Percentiles rank a stretch among this genome's conserved stretches.
phyloP scores from a whole-genome alignment of 2,329 filamentous ascomycete species.

The Fusarium udum region DNA sequence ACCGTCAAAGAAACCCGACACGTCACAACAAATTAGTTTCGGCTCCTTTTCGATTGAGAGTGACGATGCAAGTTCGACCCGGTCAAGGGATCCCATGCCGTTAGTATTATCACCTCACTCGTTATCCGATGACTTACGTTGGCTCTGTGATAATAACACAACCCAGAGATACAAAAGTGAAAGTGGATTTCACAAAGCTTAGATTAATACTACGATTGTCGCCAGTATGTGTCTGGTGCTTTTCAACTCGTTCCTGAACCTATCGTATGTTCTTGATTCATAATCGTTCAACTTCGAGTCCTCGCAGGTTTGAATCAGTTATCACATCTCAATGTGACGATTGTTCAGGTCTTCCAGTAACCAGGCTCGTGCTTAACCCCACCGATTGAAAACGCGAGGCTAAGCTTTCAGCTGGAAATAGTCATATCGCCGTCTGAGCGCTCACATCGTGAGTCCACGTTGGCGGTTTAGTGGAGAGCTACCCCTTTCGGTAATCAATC shows the following conservation, averaged over 20 bases:
- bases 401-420: not conserved
- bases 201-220: no score
- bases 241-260: not conserved
- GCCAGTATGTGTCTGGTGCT: accelerated
- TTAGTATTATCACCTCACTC: not conserved
- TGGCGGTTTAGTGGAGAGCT: not conserved
- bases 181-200: no score
- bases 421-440: not conserved
- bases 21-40: no score
- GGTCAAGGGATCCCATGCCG: accelerated
- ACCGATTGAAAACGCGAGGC: accelerated
- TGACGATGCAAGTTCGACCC: no score
- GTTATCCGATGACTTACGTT: not conserved
- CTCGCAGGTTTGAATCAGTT: not conserved
- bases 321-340: not conserved
- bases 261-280: not conserved
- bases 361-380: not conserved
- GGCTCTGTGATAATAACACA: not conserved
- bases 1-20: not conserved
- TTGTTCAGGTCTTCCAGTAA: not conserved
- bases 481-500: no score
- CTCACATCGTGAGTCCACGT: not conserved
- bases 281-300: not conserved
- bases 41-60: no score
- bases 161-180: not conserved